These are phyloP conservation scores for Tothia fuscella DNA, from an alignment of 2,329 filamentous ascomycete species.

Conservation along the genomic window DNA sequence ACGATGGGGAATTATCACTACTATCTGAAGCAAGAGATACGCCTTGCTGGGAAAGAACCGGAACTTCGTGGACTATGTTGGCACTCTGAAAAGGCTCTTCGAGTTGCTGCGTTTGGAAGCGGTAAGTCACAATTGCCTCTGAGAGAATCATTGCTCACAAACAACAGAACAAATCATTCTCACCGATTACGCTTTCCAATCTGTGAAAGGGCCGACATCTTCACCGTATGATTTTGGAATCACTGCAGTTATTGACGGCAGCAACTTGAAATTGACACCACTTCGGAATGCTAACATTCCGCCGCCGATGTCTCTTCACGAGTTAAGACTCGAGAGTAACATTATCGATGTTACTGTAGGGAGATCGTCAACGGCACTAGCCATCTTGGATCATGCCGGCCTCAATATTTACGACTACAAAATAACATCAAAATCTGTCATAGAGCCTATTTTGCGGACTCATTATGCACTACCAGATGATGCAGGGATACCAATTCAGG, in stretches of 20 bases:
- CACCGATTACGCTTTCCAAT: slow-evolving; percentile 56
- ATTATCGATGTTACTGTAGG: slow-evolving; percentile 62
- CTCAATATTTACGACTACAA: slow-evolving; percentile 58
- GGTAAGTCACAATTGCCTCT: slow-evolving; percentile 14
- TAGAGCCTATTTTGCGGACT: slow-evolving; percentile 32
- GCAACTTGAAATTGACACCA: slow-evolving; percentile 70
- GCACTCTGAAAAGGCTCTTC: slow-evolving; percentile 77
- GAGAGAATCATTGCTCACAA: slow-evolving; percentile 16
- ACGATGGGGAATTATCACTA: slow-evolving; percentile 97
- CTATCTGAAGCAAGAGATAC: slow-evolving; percentile 88
- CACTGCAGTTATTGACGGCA: slow-evolving; percentile 76
- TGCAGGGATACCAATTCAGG: slow-evolving; percentile 1
- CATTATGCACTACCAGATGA: neutral
- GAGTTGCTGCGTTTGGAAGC: slow-evolving; percentile 45
- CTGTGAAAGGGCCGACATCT: slow-evolving; percentile 54
- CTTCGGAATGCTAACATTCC: slow-evolving; percentile 75
- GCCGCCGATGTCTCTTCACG: slow-evolving; percentile 81
- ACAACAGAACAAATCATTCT: slow-evolving; percentile 44
- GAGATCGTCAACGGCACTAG: slow-evolving; percentile 37
- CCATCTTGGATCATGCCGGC: slow-evolving; percentile 54
- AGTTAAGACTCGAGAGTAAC: slow-evolving; percentile 50
- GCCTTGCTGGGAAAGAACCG: slow-evolving; percentile 12
- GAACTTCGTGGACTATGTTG: slow-evolving; percentile 36
- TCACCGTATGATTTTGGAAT: slow-evolving; percentile 67
- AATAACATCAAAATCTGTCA: slow-evolving; percentile 22